Percentiles rank a stretch among this genome's conserved stretches.
phyloP scores from a whole-genome alignment of 306 rosid species.

The Oemleria cerasiformis region DNA sequence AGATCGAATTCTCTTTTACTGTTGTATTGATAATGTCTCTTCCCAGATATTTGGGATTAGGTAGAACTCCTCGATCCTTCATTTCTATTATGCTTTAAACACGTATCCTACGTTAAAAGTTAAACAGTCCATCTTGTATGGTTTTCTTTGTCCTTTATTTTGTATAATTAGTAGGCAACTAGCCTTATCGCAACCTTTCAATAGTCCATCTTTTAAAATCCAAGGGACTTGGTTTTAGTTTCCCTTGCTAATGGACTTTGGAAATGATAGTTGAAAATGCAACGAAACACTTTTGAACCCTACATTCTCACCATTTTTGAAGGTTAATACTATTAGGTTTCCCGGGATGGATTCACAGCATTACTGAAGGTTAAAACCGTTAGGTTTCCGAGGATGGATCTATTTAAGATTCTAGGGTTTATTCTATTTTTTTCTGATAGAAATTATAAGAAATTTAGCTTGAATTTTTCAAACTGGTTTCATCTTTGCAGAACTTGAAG shows the following conservation, averaged over 20 bases:
- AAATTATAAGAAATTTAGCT: not conserved
- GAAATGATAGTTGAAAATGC: not conserved
- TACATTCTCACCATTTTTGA: not conserved
- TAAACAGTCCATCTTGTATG: not conserved
- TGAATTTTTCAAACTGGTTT: not conserved
- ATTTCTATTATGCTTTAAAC: not conserved
- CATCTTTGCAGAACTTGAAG: not conserved
- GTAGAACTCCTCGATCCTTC: not conserved
- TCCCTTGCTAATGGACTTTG: not conserved
- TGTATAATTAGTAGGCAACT: not conserved
- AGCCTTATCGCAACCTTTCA: not conserved
- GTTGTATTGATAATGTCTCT: not conserved
- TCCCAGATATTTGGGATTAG: not conserved
- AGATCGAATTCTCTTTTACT: not conserved
- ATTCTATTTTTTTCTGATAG: not conserved
- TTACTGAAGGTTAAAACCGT: not conserved
- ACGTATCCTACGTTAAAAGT: not conserved
- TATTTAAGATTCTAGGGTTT: not conserved
- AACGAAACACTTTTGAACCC: not conserved
- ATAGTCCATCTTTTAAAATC: not conserved
- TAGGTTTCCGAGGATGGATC: not conserved
- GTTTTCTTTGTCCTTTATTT: not conserved
- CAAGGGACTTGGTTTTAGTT: not conserved
- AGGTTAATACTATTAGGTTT: not conserved
- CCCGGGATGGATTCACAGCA: not conserved